Conservation (phyloP, 345 rosid species). For the Eutrema japonicum region DNA sequence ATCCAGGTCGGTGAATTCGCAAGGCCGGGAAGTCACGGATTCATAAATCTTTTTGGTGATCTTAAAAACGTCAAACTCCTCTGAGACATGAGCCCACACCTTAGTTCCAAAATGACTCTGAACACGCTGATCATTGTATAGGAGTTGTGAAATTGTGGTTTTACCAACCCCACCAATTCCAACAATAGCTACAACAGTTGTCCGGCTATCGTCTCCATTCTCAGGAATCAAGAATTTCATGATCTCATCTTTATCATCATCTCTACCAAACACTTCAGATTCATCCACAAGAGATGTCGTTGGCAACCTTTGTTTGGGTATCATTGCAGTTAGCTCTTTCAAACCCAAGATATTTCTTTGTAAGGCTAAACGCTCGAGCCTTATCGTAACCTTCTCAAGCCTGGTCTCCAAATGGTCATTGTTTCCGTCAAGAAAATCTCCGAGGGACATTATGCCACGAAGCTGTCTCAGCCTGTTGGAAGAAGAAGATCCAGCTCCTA, state of each 20-base stretch:
- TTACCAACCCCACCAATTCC: conserved; percentile 53
- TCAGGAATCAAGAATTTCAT: conserved; percentile 41
- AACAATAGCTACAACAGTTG: conserved; percentile 40
- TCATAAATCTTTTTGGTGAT: conserved; percentile 47
- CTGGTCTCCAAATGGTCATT: conserved; percentile 39
- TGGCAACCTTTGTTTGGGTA: conserved; percentile 30
- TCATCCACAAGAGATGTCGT: conserved; percentile 48
- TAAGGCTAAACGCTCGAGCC: conserved; percentile 39
- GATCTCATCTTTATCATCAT: conserved; percentile 36
- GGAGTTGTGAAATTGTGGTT: conserved; percentile 50
- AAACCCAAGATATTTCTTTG: conserved; percentile 41
- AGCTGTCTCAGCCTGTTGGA: conserved; percentile 24
- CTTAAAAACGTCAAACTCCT: conserved; percentile 48
- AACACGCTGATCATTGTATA: conserved; percentile 43
- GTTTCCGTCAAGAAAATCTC: conserved; percentile 35
- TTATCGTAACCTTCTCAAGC: conserved; percentile 37
- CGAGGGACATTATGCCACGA: conserved; percentile 27
- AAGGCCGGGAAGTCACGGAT: conserved; percentile 38
- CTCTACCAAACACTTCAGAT: conserved; percentile 46
- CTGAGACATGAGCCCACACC: conserved; percentile 53
- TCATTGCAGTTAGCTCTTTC: conserved; percentile 27
- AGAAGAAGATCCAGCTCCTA: conserved; percentile 36
- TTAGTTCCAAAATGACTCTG: conserved; percentile 28
- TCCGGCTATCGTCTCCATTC: background rate
- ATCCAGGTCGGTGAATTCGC: conserved; percentile 43